These are phyloP conservation scores for Kockovaella imperatae DNA, from an alignment of 768 basidiomycete genomes.

Conservation along the genomic window DNA sequence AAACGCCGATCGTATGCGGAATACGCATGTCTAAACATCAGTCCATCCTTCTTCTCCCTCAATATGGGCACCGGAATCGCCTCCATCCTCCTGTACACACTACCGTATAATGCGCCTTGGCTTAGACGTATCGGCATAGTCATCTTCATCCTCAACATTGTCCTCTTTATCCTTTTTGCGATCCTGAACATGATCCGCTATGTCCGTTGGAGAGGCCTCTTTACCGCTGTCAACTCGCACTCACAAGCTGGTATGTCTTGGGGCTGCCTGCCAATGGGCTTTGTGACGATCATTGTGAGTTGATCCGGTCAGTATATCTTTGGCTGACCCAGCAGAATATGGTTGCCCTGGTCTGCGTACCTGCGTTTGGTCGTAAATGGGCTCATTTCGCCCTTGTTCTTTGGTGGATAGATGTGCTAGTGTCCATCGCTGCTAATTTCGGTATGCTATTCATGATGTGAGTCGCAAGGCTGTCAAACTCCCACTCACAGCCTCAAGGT, in stretches of 20 bases:
- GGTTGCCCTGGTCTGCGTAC: conserved; percentile 35
- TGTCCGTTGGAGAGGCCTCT: conserved; percentile 33
- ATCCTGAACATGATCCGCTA: conserved; percentile 30
- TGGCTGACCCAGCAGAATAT: conserved; percentile 30
- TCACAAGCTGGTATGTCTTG: conserved; percentile 33
- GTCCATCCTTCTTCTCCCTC: conserved; percentile 20
- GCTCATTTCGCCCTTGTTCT: conserved; percentile 50
- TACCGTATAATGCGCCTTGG: conserved; percentile 42
- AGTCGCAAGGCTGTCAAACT: conserved; percentile 27
- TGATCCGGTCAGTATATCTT: neutral
- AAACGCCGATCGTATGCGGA: too few relatives aligned
- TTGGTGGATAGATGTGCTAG: conserved; percentile 61
- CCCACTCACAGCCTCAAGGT: conserved; percentile 46
- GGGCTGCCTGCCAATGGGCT: conserved; percentile 42
- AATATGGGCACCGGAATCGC: conserved; percentile 43
- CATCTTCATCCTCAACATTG: conserved; percentile 37
- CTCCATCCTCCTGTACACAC: conserved; percentile 38
- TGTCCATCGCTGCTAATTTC: conserved; percentile 58
- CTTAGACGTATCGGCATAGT: conserved; percentile 24
- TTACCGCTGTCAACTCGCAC: conserved; percentile 23
- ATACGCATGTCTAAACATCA: conserved; percentile 7
- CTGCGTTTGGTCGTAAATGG: conserved; percentile 23
- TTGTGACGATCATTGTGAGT: conserved; percentile 40
- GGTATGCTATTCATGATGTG: conserved; percentile 62
- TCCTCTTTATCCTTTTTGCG: conserved; percentile 27